Percentiles rank a stretch among this genome's conserved stretches.
Conservation (phyloP, 2,329 filamentous ascomycete genomes). For the Pseudogymnoascus sp. region DNA sequence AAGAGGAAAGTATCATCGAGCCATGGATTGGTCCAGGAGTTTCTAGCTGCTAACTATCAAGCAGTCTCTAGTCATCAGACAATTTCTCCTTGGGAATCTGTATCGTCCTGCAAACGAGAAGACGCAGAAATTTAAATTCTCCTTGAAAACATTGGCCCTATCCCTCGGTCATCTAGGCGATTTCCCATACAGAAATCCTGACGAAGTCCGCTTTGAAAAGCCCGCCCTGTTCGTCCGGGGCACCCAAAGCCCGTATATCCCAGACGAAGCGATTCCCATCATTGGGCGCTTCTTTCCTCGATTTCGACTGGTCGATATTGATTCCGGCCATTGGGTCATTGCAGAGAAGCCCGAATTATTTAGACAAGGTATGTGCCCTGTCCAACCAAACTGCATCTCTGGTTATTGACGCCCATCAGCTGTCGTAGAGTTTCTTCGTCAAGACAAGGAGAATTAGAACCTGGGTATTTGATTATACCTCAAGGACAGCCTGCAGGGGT, state of each 20-base stretch:
- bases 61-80: constrained; percentile 66
- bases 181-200: constrained; percentile 75
- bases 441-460: constrained; percentile 35
- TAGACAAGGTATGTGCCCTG: constrained; percentile 50
- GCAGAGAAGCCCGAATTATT: constrained; percentile 81
- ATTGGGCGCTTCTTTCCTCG: constrained; percentile 75
- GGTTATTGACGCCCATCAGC: constrained; percentile 32
- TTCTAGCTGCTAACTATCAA: not conserved
- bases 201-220: constrained; percentile 60
- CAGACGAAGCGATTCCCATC: constrained; percentile 70
- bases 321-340: constrained; percentile 80
- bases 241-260: constrained; percentile 67
- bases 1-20: constrained; percentile 41
- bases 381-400: not conserved
- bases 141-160: constrained; percentile 59
- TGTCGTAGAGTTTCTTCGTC: constrained; percentile 53
- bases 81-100: constrained; percentile 87
- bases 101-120: constrained; percentile 43
- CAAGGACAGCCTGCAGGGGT: not conserved
- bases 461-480: not conserved
- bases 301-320: constrained; percentile 64
- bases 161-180: constrained; percentile 69
- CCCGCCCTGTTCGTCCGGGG: constrained; percentile 75
- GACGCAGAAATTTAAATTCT: constrained; percentile 67
- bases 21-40: not conserved